Percentiles rank a stretch among this genome's conserved stretches.
Conservation (phyloP, 2,329 filamentous ascomycete species). For the Colletotrichum cuscutae region DNA sequence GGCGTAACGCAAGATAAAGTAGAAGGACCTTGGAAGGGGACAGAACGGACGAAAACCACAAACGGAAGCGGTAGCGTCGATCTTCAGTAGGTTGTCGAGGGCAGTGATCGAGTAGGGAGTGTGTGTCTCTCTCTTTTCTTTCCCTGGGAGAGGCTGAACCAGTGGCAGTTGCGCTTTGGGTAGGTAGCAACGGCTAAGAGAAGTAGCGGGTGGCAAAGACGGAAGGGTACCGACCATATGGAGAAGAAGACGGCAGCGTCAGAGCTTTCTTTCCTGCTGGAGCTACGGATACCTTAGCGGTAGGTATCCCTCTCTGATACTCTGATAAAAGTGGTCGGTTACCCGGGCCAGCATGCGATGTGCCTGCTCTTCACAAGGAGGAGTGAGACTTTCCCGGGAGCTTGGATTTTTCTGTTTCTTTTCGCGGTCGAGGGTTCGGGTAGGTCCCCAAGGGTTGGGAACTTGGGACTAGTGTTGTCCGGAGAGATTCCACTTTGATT, state of each 20-base stretch:
- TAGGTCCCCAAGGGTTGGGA: not conserved
- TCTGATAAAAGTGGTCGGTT: not conserved
- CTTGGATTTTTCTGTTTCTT: not conserved
- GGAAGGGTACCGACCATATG: not conserved
- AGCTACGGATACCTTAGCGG: not conserved
- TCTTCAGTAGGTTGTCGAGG: not conserved
- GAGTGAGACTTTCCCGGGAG: not conserved
- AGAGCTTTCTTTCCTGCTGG: not conserved
- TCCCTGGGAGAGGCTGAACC: not conserved
- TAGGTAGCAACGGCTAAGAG: not conserved
- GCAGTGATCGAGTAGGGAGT: conserved; percentile 6
- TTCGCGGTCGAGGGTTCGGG: not conserved
- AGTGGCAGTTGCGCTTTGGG: not conserved
- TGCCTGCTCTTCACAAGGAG: not conserved
- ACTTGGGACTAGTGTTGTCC: not conserved
- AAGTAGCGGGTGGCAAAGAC: not conserved
- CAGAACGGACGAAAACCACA: conserved; percentile 4
- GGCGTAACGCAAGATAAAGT: conserved; percentile 5
- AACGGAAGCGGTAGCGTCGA: conserved; percentile 32
- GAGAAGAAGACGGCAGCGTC: not conserved
- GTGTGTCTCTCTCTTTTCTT: conserved; percentile 2
- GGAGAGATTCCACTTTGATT: conserved; percentile 7
- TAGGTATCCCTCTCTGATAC: too few relatives aligned
- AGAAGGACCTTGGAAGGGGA: conserved; percentile 1
- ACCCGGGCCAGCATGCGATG: not conserved